Percentiles rank a stretch among this genome's conserved stretches.
phyloP scores from a whole-genome alignment of 78 protist species.

The Acrasis kona region DNA sequence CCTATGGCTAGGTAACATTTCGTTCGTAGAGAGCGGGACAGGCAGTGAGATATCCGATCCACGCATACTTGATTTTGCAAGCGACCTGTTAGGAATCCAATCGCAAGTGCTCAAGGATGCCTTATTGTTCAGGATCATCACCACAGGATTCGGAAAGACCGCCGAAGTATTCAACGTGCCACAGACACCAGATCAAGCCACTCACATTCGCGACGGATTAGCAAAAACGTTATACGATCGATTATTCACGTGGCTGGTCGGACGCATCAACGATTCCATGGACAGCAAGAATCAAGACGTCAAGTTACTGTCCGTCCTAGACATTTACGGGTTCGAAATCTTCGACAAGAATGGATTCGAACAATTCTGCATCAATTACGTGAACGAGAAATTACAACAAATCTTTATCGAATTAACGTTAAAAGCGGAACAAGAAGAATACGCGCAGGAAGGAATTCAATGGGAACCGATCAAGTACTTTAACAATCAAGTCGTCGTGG shows the following conservation, averaged over 20 bases:
- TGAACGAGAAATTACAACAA: slow-evolving; percentile 92
- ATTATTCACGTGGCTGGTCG: slow-evolving; percentile 78
- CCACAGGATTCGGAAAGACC: slow-evolving; percentile 6
- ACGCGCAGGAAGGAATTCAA: slow-evolving; percentile 66
- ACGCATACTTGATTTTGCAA: slow-evolving; percentile 20
- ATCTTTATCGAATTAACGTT: slow-evolving; percentile 80
- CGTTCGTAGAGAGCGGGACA: slow-evolving; percentile 44
- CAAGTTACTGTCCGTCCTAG: slow-evolving; percentile 73
- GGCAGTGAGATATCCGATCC: slow-evolving; percentile 20
- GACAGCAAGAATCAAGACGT: slow-evolving; percentile 10
- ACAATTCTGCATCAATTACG: slow-evolving; percentile 93
- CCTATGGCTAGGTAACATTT: slow-evolving; percentile 69
- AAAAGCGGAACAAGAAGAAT: slow-evolving; percentile 83
- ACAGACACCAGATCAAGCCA: slow-evolving; percentile 34
- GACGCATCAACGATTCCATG: slow-evolving; percentile 53
- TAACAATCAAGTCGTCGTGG: slow-evolving; percentile 65
- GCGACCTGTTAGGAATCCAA: slow-evolving; percentile 28
- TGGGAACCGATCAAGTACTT: slow-evolving; percentile 74
- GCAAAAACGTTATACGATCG: slow-evolving; percentile 85
- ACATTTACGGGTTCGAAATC: slow-evolving; percentile 92
- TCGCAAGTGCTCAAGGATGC: slow-evolving; percentile 1
- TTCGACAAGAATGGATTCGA: slow-evolving; percentile 85
- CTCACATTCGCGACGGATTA: slow-evolving; percentile 67
- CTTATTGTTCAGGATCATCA: slow-evolving; percentile 4
- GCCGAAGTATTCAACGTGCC: slow-evolving; percentile 48